These are phyloP conservation scores for Emiliania huxleyi DNA, from an alignment of 78 protist genomes.

Conservation along the genomic window DNA sequence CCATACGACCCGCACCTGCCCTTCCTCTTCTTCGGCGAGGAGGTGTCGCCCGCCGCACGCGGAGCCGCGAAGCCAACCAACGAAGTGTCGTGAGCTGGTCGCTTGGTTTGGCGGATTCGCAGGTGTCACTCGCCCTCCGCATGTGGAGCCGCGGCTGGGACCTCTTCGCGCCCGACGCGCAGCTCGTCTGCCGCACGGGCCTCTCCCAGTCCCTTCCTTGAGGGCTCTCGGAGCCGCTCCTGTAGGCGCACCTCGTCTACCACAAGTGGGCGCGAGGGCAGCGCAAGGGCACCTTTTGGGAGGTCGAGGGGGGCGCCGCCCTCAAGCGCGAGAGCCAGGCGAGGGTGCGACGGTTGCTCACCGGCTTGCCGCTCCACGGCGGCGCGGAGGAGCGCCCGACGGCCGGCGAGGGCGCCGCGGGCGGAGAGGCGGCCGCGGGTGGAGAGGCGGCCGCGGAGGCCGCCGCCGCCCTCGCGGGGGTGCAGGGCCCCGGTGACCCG, in stretches of 20 bases:
- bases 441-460: not conserved
- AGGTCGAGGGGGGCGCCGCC: not conserved
- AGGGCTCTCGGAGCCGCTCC: too few relatives aligned
- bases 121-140: slow-evolving; percentile 58
- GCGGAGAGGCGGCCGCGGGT: not conserved
- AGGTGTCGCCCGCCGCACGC: too few relatives aligned
- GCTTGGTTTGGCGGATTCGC: too few relatives aligned
- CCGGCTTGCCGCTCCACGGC: not conserved
- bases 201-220: too few relatives aligned
- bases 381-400: not conserved
- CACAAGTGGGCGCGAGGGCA: slow-evolving; percentile 56
- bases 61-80: too few relatives aligned
- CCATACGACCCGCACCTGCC: slow-evolving; percentile 66
- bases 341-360: not conserved
- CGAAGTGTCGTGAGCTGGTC: too few relatives aligned
- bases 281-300: slow-evolving; percentile 53
- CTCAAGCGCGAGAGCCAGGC: not conserved
- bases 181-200: too few relatives aligned
- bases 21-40: slow-evolving; percentile 65
- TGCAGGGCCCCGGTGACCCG: not conserved
- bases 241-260: slow-evolving; percentile 43
- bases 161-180: slow-evolving; percentile 50
- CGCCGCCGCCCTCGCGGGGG: not conserved
- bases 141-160: slow-evolving; percentile 58
- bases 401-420: not conserved